phyloP scores from a whole-genome alignment of 805 yeast genomes.

The Saccharomycopsis sp. region DNA sequence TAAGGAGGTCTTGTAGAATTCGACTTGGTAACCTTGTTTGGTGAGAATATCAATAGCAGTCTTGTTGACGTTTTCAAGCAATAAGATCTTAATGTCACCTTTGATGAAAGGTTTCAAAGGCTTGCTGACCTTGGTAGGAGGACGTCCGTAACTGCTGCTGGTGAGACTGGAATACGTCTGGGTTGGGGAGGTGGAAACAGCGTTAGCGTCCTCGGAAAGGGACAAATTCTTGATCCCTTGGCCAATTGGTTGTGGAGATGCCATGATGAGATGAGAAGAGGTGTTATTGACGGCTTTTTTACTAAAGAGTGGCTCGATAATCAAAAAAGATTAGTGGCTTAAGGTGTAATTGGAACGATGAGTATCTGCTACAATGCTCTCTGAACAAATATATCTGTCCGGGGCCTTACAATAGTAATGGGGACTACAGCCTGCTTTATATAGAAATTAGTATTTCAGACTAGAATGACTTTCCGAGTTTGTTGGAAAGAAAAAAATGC shows the following conservation, averaged over 20 bases:
- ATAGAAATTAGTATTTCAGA: not conserved
- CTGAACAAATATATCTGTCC: no score
- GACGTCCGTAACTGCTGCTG: conserved; percentile 37
- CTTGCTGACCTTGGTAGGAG: conserved; percentile 49
- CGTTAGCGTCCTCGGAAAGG: conserved; percentile 32
- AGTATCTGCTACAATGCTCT: no score
- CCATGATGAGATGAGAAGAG: no score
- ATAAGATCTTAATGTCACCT: conserved; percentile 86
- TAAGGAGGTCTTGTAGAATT: conserved; percentile 80
- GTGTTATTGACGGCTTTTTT: no score
- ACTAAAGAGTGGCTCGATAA: no score
- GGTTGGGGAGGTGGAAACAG: conserved; percentile 78
- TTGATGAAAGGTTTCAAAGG: conserved; percentile 90
- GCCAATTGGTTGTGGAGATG: conserved; percentile 20
- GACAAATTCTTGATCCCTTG: conserved; percentile 8
- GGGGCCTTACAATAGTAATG: no score
- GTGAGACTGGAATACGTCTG: conserved; percentile 46
- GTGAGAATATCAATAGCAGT: conserved; percentile 84
- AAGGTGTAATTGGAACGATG: no score
- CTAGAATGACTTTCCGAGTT: not conserved
- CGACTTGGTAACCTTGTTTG: conserved; percentile 95
- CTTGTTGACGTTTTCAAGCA: conserved; percentile 87
- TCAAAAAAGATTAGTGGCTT: no score
- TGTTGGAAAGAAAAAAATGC: not conserved
- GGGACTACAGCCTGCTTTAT: no score